phyloP scores from a whole-genome alignment of 371 early-diverging fungal genomes.

The Batkoa obscura region DNA sequence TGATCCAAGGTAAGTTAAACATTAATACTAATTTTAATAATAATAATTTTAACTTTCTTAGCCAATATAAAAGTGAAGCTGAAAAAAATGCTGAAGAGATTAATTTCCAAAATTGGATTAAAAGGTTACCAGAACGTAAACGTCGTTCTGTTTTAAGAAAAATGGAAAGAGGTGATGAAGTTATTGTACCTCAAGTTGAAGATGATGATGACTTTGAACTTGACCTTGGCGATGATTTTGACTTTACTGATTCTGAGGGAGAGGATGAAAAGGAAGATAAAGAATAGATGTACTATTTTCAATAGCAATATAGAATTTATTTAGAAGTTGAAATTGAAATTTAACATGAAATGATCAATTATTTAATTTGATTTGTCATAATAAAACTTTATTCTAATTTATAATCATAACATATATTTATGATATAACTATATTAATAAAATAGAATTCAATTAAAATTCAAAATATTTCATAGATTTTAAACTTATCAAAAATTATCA shows the following conservation, averaged over 20 bases:
- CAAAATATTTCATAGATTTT: too few relatives aligned
- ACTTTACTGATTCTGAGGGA: conserved; percentile 13
- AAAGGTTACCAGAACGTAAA: conserved; percentile 64
- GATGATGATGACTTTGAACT: conserved; percentile 12
- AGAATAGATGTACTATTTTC: neutral
- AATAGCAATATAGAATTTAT: too few relatives aligned
- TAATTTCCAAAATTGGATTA: conserved; percentile 20
- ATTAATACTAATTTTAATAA: neutral
- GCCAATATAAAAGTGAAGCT: neutral
- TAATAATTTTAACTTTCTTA: conserved; percentile 3
- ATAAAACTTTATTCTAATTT: too few relatives aligned
- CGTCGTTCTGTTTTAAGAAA: conserved; percentile 65
- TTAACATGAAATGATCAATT: too few relatives aligned
- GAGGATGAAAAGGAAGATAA: conserved; percentile 10
- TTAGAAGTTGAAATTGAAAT: too few relatives aligned
- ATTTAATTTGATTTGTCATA: too few relatives aligned
- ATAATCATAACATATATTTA: too few relatives aligned
- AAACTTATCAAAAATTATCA: too few relatives aligned
- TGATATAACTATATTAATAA: too few relatives aligned
- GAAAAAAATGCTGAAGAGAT: neutral
- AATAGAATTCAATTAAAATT: too few relatives aligned
- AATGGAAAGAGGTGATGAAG: conserved; percentile 43
- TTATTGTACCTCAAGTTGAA: neutral
- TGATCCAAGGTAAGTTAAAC: conserved; percentile 20
- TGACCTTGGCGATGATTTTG: conserved; percentile 15